A percentile compares a stretch with the other conserved stretches of the same genome.
These are phyloP conservation scores for Mortierella hygrophila DNA, from an alignment of 192 early-diverging fungal genomes.

Conservation along the genomic window DNA sequence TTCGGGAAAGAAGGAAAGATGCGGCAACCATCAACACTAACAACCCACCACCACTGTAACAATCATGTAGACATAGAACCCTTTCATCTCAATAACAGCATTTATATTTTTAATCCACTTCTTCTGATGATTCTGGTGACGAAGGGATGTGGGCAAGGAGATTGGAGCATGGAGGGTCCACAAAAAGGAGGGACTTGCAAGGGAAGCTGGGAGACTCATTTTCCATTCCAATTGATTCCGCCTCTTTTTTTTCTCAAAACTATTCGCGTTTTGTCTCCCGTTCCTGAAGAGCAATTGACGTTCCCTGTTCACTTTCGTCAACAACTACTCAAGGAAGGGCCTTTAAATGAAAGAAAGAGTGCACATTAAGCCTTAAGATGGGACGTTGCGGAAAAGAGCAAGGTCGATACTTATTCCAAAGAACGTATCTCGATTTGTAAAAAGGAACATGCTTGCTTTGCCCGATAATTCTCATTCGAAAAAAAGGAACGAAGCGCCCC, in stretches of 20 bases:
- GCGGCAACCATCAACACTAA: background rate
- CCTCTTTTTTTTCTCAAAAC: background rate
- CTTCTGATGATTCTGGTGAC: background rate
- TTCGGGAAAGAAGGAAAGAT: background rate
- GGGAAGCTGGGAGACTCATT: background rate
- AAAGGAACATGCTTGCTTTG: background rate
- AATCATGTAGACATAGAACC: conserved; percentile 34
- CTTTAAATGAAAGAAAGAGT: background rate
- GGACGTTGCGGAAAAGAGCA: background rate
- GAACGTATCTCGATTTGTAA: background rate
- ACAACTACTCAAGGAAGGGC: background rate
- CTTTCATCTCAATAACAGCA: background rate
- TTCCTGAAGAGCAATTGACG: background rate
- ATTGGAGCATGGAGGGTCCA: background rate
- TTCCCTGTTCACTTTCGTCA: background rate
- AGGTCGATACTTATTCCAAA: background rate
- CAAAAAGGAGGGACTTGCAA: background rate
- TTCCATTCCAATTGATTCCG: background rate
- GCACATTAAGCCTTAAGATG: background rate
- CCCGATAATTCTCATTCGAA: background rate
- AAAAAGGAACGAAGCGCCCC: background rate
- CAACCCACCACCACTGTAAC: conserved; percentile 4
- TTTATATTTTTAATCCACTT: background rate
- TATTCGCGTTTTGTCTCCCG: no score
- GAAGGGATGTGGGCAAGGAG: background rate